Percentiles rank a stretch among this genome's conserved stretches.
Evolutionary conservation across 2,329 filamentous ascomycete genomes (phyloP).

Genomic region (Pestalotiopsis sp.): DNA sequence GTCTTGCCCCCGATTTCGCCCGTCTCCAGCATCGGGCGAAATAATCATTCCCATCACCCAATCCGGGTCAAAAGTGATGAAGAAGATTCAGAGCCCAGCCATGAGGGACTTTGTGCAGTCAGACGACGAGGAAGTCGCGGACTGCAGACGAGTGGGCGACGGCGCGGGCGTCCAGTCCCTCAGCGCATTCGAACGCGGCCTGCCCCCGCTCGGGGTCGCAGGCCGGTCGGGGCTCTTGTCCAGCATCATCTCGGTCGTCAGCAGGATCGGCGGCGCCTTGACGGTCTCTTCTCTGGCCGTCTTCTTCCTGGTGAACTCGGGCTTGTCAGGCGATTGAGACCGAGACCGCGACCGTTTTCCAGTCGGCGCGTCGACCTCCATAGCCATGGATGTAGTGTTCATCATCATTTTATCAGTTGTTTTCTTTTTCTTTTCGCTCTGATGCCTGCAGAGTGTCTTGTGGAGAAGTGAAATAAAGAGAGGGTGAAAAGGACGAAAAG

Average conservation of each 20-base stretch:
- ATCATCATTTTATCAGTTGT: not conserved
- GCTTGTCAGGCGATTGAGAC: slow-evolving; percentile 6
- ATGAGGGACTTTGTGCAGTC: slow-evolving; percentile 7
- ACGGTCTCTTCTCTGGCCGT: slow-evolving; percentile 9
- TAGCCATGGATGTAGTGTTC: slow-evolving; percentile 1
- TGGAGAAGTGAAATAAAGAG: not conserved
- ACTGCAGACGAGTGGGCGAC: not conserved
- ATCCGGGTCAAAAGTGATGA: not conserved
- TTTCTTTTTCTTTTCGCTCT: not conserved
- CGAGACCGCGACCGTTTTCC: slow-evolving; percentile 4
- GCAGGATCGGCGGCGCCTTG: slow-evolving; percentile 5
- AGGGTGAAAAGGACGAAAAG: not conserved
- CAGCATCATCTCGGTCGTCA: slow-evolving; percentile 11
- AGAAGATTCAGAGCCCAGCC: slow-evolving; percentile 7
- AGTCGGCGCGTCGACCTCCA: slow-evolving; percentile 9
- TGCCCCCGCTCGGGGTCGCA: slow-evolving; percentile 6
- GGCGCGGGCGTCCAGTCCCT: slow-evolving; percentile 5
- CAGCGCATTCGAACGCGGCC: slow-evolving; percentile 7
- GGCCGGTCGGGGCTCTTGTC: slow-evolving; percentile 9
- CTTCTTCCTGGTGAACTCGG: slow-evolving; percentile 8
- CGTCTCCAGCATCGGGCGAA: not conserved
- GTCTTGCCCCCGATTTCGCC: not conserved
- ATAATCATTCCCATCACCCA: too few species aligned
- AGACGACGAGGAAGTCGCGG: not conserved
- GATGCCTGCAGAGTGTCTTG: not conserved